Evolutionary conservation across 495 filamentous ascomycete genomes (phyloP).

Genomic region (Lindgomyces ingoldianus): DNA sequence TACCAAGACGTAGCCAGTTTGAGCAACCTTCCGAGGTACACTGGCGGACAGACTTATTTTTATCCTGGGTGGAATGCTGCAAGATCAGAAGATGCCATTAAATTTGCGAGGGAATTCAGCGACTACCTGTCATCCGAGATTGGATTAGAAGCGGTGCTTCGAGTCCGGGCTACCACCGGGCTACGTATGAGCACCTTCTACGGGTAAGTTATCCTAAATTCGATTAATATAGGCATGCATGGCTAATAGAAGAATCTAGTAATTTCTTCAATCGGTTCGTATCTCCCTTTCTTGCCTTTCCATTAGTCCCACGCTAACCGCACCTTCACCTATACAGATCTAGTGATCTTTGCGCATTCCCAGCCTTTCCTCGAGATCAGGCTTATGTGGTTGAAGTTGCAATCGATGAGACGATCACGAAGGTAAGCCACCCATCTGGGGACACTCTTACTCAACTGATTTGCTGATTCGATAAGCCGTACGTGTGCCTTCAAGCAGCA

Average conservation of each 20-base stretch:
- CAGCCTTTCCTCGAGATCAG: conserved; percentile 88
- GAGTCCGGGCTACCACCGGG: conserved; percentile 92
- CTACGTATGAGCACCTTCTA: conserved; percentile 97
- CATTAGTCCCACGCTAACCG: too few species aligned
- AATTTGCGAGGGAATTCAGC: conserved; percentile 94
- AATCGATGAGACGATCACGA: conserved; percentile 91
- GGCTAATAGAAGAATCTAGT: background rate
- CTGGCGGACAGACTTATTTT: conserved; percentile 97
- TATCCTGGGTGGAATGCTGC: conserved; percentile 98
- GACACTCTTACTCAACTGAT: background rate
- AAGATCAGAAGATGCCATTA: conserved; percentile 89
- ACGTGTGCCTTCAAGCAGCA: conserved; percentile 93
- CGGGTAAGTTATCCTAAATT: conserved; percentile 57
- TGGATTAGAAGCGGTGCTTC: conserved; percentile 91
- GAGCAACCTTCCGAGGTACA: conserved; percentile 92
- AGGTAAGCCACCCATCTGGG: background rate
- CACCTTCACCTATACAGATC: too few species aligned
- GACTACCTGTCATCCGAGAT: conserved; percentile 95
- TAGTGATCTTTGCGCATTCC: conserved; percentile 58
- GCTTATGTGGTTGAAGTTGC: conserved; percentile 98
- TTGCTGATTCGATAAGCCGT: conserved; percentile 53
- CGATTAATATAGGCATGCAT: too few species aligned
- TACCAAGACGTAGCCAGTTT: conserved; percentile 94
- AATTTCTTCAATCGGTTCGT: conserved; percentile 98
- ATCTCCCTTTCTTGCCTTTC: conserved; percentile 57